phyloP scores from a whole-genome alignment of 257 asterid genomes.

The Nicotiana tabacum region DNA sequence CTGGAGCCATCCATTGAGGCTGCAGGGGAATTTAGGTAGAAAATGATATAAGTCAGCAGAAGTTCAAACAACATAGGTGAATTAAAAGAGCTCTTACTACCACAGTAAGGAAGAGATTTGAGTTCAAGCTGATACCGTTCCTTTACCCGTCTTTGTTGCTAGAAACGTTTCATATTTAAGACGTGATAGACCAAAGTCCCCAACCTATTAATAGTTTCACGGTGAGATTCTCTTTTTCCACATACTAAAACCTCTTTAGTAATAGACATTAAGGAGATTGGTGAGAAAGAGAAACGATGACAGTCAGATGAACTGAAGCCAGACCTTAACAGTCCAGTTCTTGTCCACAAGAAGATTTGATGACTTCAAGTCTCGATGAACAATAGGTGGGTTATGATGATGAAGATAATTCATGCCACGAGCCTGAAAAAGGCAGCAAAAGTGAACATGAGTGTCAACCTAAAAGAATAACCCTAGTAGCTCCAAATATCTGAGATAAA shows the following conservation, averaged over 20 bases:
- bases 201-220: conserved; percentile 50
- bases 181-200: conserved; percentile 96
- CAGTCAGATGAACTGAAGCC: conserved; percentile 12
- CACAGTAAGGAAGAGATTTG: conserved; percentile 5
- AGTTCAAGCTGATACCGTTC: conserved; percentile 61
- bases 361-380: conserved; percentile 95
- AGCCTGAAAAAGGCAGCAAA: conserved; percentile 43
- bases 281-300: not conserved
- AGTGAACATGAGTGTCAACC: not conserved
- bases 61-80: not conserved
- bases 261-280: not conserved
- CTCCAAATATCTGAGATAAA: not conserved
- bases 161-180: conserved; percentile 76
- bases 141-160: conserved; percentile 83
- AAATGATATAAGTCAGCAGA: not conserved
- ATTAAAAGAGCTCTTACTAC: not conserved
- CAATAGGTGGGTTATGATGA: conserved; percentile 73
- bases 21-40: conserved; percentile 24
- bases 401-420: conserved; percentile 97
- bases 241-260: not conserved
- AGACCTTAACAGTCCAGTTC: conserved; percentile 97
- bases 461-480: not conserved
- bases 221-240: not conserved
- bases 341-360: conserved; percentile 96
- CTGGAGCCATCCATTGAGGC: conserved; percentile 99